phyloP scores from a whole-genome alignment of 805 yeast genomes.

The Maudiozyma pseudohumilis region DNA sequence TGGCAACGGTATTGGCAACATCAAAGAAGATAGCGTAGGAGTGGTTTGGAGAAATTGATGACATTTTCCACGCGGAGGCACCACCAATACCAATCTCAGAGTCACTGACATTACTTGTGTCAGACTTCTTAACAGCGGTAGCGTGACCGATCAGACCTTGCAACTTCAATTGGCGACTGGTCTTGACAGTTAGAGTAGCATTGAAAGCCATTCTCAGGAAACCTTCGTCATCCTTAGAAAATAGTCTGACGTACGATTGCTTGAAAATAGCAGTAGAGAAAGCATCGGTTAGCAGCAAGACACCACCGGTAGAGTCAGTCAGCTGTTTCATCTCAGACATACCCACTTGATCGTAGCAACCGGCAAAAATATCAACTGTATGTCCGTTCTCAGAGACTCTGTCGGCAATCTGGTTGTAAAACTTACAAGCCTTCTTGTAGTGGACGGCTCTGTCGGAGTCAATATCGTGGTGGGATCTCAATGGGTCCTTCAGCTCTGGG shows the following conservation, averaged over 20 bases:
- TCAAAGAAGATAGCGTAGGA: constrained; percentile 88
- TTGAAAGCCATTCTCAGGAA: constrained; percentile 83
- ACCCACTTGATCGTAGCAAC: constrained; percentile 94
- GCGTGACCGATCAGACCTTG: constrained; percentile 94
- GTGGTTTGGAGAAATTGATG: constrained; percentile 77
- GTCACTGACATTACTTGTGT: constrained; percentile 73
- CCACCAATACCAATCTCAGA: constrained; percentile 92
- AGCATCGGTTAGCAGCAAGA: constrained; percentile 77
- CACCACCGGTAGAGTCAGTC: constrained; percentile 84
- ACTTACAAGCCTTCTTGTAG: constrained; percentile 75
- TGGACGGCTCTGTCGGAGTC: constrained; percentile 86
- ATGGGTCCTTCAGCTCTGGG: constrained; percentile 85
- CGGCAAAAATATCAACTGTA: constrained; percentile 83
- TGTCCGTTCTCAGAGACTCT: constrained; percentile 67
- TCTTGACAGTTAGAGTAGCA: constrained; percentile 78
- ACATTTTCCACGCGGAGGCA: constrained; percentile 78
- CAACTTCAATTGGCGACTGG: constrained; percentile 78
- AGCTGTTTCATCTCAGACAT: constrained; percentile 85
- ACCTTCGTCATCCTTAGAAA: constrained; percentile 80
- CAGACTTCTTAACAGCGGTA: constrained; percentile 52
- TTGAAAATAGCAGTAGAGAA: constrained; percentile 92
- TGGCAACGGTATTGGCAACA: constrained; percentile 39
- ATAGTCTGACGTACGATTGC: constrained; percentile 80
- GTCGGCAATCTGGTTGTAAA: constrained; percentile 63
- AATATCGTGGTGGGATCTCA: constrained; percentile 93